Base-by-base conservation (phyloP, 2,329 filamentous ascomycete species). In the Aspergillus carbonarius region DNA sequence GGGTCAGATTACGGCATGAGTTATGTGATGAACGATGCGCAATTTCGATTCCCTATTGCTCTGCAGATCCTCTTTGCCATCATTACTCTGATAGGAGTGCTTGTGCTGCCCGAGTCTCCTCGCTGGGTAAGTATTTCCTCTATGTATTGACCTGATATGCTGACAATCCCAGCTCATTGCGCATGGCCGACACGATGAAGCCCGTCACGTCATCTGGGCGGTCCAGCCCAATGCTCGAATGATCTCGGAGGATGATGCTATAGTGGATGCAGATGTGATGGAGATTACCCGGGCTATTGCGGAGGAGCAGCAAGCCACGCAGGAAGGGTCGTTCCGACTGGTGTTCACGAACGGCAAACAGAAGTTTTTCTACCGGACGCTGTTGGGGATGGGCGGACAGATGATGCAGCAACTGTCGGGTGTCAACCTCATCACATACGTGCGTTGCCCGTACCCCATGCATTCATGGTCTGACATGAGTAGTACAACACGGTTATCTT, bases 91-190 rank as follows among this genome's bases (percentile, higher is more conserved):
- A 12, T 66, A 12, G 63, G 63, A 2, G 37, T 68, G 10, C 64
- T 72, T 12, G 74, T 74, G 57, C 72, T 81, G 56, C 79, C 79
- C 1, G 78, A 81, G 64, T 79, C 77, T 0, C 78, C 79, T 13
- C 72, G 77, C 59, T 81, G 74, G 62, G 62, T 64, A 54, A 40
- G 53, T 48, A 12, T 13, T 4, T 10, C 20, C 9, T 4, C 10
- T 42, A 4, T n/a, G 15, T 42, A 42, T 13, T n/a, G 9, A 42
- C 5, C 23, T 23, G 18, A 42, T 42, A 23, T 9, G 10, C 18
- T 42, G 39, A 42, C 15, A 9, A 9, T 32, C 7, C 8, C 30
- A 63, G 72, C 68, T 80, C 20, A 65, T 71, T 52, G 70, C 69
- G 27, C 70, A 72, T 35, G 73, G 69, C 8, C 63, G 69, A 23